These are phyloP conservation scores for Yarrowia osloensis DNA, from an alignment of 805 yeast genomes.

Conservation along the genomic window DNA sequence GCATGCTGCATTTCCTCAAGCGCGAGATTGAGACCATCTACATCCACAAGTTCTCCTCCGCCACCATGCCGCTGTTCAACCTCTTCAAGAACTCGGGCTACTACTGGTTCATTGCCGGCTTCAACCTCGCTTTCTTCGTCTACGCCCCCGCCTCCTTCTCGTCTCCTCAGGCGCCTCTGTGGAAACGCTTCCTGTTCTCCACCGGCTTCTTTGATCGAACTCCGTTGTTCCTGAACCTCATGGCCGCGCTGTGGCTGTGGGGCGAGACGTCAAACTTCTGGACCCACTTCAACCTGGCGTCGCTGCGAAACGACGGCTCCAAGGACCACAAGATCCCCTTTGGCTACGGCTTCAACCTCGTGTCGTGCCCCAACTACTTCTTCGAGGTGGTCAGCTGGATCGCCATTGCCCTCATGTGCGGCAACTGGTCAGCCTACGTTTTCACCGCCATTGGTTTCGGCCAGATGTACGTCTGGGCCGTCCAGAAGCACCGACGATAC, in stretches of 20 bases:
- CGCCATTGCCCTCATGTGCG: constrained; percentile 64
- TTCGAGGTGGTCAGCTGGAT: constrained; percentile 83
- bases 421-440: constrained; percentile 73
- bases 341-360: constrained; percentile 79
- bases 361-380: constrained; percentile 93
- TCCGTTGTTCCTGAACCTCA: constrained; percentile 27
- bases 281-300: constrained; percentile 65
- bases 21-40: constrained; percentile 85
- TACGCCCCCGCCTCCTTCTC: constrained; percentile 48
- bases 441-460: constrained; percentile 69
- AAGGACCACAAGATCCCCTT: constrained; percentile 69
- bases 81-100: constrained; percentile 87
- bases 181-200: constrained; percentile 37
- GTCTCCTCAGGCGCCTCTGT: constrained; percentile 31
- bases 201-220: constrained; percentile 30
- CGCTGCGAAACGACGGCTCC: constrained; percentile 56
- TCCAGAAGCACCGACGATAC: constrained; percentile 74
- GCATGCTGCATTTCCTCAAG: constrained; percentile 76
- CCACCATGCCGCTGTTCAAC: constrained; percentile 90
- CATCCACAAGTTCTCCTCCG: constrained; percentile 80
- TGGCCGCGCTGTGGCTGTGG: constrained; percentile 42
- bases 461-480: constrained; percentile 93
- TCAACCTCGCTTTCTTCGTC: constrained; percentile 53
- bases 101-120: constrained; percentile 90
- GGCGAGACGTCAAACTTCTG: constrained; percentile 73